Evolutionary conservation across 495 filamentous ascomycete genomes (phyloP).

Genomic region (Talaromyces wortmannii): DNA sequence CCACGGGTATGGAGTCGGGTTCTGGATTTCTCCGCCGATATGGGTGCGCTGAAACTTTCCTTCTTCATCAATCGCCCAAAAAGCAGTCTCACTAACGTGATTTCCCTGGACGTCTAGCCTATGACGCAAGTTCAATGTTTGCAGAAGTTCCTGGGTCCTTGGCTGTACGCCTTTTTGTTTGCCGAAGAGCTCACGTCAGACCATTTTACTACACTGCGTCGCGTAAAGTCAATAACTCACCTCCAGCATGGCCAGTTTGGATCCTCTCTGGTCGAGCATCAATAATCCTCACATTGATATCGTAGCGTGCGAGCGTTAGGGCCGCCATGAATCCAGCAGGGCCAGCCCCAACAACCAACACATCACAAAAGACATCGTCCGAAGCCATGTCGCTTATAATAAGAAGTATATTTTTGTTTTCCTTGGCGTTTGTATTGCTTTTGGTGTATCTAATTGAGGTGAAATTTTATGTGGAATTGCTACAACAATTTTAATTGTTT

Average conservation of each 20-base stretch:
- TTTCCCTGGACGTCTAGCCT: neutral
- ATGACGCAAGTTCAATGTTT: neutral
- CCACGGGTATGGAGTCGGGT: neutral
- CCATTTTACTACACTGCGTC: neutral
- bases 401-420: neutral
- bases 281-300: neutral
- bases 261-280: neutral
- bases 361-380: neutral
- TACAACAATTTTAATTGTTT: no score
- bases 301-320: neutral
- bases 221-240: neutral
- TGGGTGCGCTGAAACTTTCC: neutral
- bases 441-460: neutral
- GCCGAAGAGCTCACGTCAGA: neutral
- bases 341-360: constrained; percentile 2
- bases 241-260: neutral
- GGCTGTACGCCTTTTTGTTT: neutral
- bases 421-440: no score
- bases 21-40: neutral
- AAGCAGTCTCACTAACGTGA: neutral
- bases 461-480: neutral
- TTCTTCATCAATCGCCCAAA: neutral
- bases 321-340: constrained; percentile 3
- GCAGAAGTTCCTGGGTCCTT: constrained; percentile 1
- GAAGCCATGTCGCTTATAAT: neutral